Conservation (phyloP, 2,329 filamentous ascomycete species). For the Sphaerostilbella broomeana region DNA sequence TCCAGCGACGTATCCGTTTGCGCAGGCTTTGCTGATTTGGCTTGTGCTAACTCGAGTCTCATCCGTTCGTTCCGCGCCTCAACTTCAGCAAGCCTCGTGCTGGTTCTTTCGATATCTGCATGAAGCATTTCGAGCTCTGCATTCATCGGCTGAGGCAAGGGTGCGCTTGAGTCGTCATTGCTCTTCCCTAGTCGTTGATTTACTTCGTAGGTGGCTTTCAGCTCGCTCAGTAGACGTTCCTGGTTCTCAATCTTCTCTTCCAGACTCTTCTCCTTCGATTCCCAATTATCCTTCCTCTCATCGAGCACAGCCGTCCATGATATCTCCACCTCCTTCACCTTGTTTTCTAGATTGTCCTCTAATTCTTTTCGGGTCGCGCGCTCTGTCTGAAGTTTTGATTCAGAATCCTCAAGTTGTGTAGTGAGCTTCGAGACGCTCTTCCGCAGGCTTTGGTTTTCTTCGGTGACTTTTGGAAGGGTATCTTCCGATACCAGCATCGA, state of each 20-base stretch:
- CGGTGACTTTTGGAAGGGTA: constrained; percentile 79
- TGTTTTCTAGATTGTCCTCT: constrained; percentile 69
- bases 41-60: constrained; percentile 81
- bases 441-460: constrained; percentile 85
- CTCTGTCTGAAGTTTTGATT: constrained; percentile 74
- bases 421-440: constrained; percentile 69
- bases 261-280: constrained; percentile 80
- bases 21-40: constrained; percentile 61
- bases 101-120: constrained; percentile 86
- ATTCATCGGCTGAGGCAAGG: constrained; percentile 63
- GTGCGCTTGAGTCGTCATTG: constrained; percentile 53
- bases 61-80: constrained; percentile 93
- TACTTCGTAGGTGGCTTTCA: constrained; percentile 96
- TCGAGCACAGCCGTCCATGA: constrained; percentile 86
- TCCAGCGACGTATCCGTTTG: constrained; percentile 61
- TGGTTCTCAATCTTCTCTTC: constrained; percentile 95
- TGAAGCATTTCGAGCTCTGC: constrained; percentile 92
- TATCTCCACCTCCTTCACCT: constrained; percentile 81
- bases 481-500: constrained; percentile 89
- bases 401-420: constrained; percentile 73
- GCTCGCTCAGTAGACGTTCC: constrained; percentile 82
- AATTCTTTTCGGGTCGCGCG: constrained; percentile 63
- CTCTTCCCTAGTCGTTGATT: constrained; percentile 78
- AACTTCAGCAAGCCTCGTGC: constrained; percentile 77
- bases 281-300: constrained; percentile 96